Percentiles rank a stretch among this genome's conserved stretches.
Evolutionary conservation across 306 rosid genomes (phyloP).

Genomic region (Prunus davidiana): DNA sequence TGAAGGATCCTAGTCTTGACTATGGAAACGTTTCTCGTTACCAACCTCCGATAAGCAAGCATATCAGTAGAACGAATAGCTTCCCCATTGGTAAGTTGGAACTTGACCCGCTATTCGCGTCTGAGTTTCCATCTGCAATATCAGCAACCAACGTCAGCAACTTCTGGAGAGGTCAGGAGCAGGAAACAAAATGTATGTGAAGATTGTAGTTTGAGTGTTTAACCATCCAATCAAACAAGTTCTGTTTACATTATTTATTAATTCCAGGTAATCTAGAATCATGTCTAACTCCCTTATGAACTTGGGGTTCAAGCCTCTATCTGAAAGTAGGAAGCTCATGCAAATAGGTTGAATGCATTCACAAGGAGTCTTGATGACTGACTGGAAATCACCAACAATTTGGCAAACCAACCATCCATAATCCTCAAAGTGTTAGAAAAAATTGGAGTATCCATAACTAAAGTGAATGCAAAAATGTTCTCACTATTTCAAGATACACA

Average conservation of each 20-base stretch:
- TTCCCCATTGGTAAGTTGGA: slow-evolving; percentile 1
- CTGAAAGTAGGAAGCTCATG: background rate
- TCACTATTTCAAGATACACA: background rate
- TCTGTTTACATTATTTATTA: background rate
- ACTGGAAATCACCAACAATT: background rate
- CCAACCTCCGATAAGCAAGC: background rate
- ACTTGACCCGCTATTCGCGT: background rate
- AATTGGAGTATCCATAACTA: no score
- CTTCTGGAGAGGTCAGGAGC: background rate
- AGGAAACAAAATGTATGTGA: background rate
- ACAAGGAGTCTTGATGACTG: background rate
- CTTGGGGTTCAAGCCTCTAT: no score
- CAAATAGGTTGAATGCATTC: background rate
- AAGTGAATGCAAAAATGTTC: background rate
- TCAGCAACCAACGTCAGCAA: slow-evolving; percentile 1
- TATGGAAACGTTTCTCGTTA: background rate
- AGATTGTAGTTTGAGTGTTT: background rate
- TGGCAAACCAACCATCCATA: background rate
- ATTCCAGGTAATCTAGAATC: background rate
- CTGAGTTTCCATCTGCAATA: background rate
- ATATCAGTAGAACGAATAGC: background rate
- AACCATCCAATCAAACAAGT: background rate
- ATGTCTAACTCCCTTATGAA: no score
- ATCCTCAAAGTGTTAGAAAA: no score
- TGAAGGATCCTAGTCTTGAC: background rate